These are phyloP conservation scores for Kingdonia uniflora DNA, from an alignment of 164 flowering plant species.

Conservation along the genomic window DNA sequence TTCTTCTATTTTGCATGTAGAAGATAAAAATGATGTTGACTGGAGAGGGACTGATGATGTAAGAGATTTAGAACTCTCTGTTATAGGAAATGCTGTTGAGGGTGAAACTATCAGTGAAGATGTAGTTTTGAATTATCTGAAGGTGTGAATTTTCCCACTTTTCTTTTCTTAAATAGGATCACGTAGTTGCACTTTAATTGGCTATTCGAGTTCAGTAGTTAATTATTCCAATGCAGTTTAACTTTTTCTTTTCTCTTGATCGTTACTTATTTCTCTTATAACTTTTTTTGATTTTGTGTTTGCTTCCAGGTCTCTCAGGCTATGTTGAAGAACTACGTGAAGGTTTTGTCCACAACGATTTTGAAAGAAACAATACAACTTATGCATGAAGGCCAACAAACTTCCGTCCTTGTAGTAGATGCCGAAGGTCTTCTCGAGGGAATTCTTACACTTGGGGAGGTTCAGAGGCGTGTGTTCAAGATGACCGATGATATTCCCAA, in stretches of 20 bases:
- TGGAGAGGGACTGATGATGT: constrained; percentile 33
- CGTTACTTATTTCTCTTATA: too few relatives aligned
- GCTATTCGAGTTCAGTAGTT: too few relatives aligned
- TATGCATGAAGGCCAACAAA: constrained; percentile 58
- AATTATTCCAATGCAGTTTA: too few relatives aligned
- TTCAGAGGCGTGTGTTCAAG: constrained; percentile 41
- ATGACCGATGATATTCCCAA: constrained; percentile 28
- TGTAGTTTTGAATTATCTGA: constrained; percentile 52
- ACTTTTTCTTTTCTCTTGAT: too few relatives aligned
- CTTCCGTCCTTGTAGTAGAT: constrained; percentile 66
- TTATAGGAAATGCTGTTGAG: constrained; percentile 27
- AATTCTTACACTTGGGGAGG: constrained; percentile 74
- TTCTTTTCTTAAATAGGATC: too few relatives aligned
- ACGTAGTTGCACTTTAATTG: too few relatives aligned
- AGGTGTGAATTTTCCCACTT: constrained; percentile 33
- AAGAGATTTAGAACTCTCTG: constrained; percentile 54
- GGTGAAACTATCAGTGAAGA: constrained; percentile 40
- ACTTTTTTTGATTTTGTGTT: not conserved
- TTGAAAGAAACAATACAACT: constrained; percentile 52
- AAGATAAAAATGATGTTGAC: constrained; percentile 34
- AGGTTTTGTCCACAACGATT: constrained; percentile 33
- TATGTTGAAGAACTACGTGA: constrained; percentile 62
- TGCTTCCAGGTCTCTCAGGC: constrained; percentile 69
- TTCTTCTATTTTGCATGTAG: constrained; percentile 44
- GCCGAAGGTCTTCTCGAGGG: constrained; percentile 77